phyloP scores from a whole-genome alignment of 2,329 filamentous ascomycete species.

The Hawksworthiomyces lignivorus region DNA sequence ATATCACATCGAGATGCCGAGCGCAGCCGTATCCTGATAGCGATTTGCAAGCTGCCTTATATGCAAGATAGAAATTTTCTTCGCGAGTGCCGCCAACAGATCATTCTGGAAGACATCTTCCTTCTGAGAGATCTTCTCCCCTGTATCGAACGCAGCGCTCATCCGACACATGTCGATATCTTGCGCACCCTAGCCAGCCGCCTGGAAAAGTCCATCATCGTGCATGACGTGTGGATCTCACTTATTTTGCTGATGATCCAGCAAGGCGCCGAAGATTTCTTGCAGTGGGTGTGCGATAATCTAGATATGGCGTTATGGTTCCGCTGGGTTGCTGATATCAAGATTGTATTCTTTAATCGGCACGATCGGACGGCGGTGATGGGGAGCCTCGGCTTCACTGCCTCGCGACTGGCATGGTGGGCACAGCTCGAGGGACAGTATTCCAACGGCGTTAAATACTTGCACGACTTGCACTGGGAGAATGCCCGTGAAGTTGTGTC shows the following conservation, averaged over 20 bases:
- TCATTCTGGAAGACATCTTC: conserved; percentile 15
- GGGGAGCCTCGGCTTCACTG: conserved; percentile 11
- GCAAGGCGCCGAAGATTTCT: conserved; percentile 9
- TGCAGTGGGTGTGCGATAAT: conserved; percentile 15
- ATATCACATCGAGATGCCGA: conserved; percentile 12
- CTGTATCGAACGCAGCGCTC: conserved; percentile 11
- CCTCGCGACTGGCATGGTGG: conserved; percentile 8
- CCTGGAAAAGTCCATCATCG: conserved; percentile 6
- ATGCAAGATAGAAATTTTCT: conserved; percentile 10
- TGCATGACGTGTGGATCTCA: conserved; percentile 15
- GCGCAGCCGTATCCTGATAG: conserved; percentile 13
- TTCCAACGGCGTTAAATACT: conserved; percentile 1
- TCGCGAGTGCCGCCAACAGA: conserved; percentile 12
- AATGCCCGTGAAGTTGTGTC: neutral
- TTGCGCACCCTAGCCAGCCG: conserved; percentile 16
- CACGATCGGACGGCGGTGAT: neutral
- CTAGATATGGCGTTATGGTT: conserved; percentile 13
- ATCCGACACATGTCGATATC: conserved; percentile 13
- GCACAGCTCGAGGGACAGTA: conserved; percentile 1
- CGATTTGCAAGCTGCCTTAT: conserved; percentile 11
- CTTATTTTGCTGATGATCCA: conserved; percentile 13
- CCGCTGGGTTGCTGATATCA: conserved; percentile 14
- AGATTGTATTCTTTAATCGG: conserved; percentile 6
- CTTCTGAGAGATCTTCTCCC: conserved; percentile 14
- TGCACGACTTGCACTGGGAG: conserved; percentile 6